Conservation (phyloP, 768 basidiomycete species). For the Tephrocybe rancida region DNA sequence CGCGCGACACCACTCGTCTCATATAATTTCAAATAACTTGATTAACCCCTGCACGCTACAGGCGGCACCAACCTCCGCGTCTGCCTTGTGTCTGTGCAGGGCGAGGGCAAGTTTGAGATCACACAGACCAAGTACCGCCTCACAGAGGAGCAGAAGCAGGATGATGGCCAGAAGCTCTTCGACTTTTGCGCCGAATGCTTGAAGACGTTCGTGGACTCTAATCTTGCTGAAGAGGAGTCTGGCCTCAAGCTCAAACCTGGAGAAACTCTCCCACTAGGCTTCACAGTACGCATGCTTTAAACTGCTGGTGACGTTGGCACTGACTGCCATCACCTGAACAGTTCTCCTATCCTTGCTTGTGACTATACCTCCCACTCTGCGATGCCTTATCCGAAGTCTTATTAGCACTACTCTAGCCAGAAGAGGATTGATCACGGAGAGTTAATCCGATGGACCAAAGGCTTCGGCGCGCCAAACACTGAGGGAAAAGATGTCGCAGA, state of each 20-base stretch:
- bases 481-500: slow-evolving; percentile 92
- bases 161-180: slow-evolving; percentile 93
- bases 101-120: slow-evolving; percentile 95
- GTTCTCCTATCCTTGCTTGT: slow-evolving; percentile 97
- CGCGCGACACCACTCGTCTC: slow-evolving; percentile 4
- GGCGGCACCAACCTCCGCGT: slow-evolving; percentile 98
- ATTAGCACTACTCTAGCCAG: slow-evolving; percentile 57
- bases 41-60: slow-evolving; percentile 24
- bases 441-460: slow-evolving; percentile 99
- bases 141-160: slow-evolving; percentile 97
- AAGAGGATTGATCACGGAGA: slow-evolving; percentile 90
- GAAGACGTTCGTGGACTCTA: slow-evolving; percentile 83
- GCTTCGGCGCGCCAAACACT: slow-evolving; percentile 89
- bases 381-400: not conserved
- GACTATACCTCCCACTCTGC: slow-evolving; percentile 34
- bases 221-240: slow-evolving; percentile 54
- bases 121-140: slow-evolving; percentile 97
- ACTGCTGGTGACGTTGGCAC: too few relatives aligned
- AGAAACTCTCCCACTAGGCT: slow-evolving; percentile 79
- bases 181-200: slow-evolving; percentile 98
- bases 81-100: slow-evolving; percentile 91
- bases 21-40: not conserved
- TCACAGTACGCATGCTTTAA: slow-evolving; percentile 65
- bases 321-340: not conserved
- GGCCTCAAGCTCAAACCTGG: slow-evolving; percentile 51